These are phyloP conservation scores for Sporothrix mexicana DNA, from an alignment of 2,329 filamentous ascomycete species.

Conservation along the genomic window DNA sequence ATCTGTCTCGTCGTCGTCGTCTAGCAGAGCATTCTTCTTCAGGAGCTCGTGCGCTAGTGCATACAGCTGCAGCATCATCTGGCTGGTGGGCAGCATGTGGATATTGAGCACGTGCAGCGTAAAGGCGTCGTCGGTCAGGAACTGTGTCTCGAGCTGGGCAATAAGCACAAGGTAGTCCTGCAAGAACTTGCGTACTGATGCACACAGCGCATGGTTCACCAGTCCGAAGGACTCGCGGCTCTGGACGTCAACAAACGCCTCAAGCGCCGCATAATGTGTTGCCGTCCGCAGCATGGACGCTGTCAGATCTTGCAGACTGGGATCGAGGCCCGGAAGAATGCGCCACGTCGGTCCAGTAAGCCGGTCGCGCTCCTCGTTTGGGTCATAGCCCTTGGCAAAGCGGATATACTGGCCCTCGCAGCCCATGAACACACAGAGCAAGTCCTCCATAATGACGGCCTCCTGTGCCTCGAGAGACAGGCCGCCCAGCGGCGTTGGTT, in stretches of 20 bases:
- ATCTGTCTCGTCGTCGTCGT: slow-evolving; percentile 76
- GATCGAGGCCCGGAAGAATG: slow-evolving; percentile 83
- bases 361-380: slow-evolving; percentile 82
- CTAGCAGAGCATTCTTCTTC: slow-evolving; percentile 84
- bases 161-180: slow-evolving; percentile 94
- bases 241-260: slow-evolving; percentile 92
- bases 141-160: slow-evolving; percentile 91
- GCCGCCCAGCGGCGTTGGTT: slow-evolving; percentile 70
- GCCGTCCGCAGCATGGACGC: slow-evolving; percentile 91
- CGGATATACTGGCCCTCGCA: slow-evolving; percentile 98
- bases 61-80: slow-evolving; percentile 91
- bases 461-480: slow-evolving; percentile 84
- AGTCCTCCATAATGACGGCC: slow-evolving; percentile 82
- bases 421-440: slow-evolving; percentile 96
- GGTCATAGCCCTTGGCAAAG: slow-evolving; percentile 82
- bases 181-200: slow-evolving; percentile 87
- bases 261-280: slow-evolving; percentile 87
- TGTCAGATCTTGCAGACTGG: slow-evolving; percentile 86
- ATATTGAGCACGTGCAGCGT: slow-evolving; percentile 93
- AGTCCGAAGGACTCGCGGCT: slow-evolving; percentile 91
- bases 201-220: slow-evolving; percentile 94
- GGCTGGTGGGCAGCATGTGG: slow-evolving; percentile 85
- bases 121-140: slow-evolving; percentile 85
- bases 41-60: slow-evolving; percentile 85
- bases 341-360: slow-evolving; percentile 81